These are phyloP conservation scores for Fusarium dimerum DNA, from an alignment of 2,329 filamentous ascomycete genomes.

Conservation along the genomic window DNA sequence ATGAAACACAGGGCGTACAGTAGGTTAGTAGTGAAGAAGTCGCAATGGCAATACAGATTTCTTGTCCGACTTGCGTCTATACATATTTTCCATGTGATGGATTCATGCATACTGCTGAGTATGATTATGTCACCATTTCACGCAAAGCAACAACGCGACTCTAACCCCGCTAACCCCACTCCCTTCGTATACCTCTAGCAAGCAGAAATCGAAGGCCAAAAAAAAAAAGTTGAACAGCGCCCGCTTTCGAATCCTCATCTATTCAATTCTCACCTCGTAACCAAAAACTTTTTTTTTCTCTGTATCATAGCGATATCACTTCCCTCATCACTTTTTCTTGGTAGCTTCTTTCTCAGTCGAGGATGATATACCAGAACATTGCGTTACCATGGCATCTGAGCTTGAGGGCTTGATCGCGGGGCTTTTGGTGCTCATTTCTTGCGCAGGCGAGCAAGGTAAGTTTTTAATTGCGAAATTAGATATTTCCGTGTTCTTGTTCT, in stretches of 20 bases:
- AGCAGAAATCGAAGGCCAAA: neutral
- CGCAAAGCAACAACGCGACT: neutral
- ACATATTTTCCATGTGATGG: too few species aligned
- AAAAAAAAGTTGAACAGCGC: slow-evolving; percentile 12
- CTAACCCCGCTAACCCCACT: slow-evolving; percentile 16
- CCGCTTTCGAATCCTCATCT: neutral
- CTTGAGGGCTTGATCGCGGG: slow-evolving; percentile 41
- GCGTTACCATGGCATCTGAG: slow-evolving; percentile 37
- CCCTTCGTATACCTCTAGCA: slow-evolving; percentile 16
- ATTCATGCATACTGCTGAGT: neutral
- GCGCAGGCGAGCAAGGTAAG: slow-evolving; percentile 41
- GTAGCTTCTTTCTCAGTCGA: slow-evolving; percentile 15
- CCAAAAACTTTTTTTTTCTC: neutral
- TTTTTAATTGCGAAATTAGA: slow-evolving; percentile 7
- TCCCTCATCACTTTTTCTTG: slow-evolving; percentile 22
- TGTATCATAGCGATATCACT: slow-evolving; percentile 5
- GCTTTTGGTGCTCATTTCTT: slow-evolving; percentile 39
- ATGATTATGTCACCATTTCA: slow-evolving; percentile 15
- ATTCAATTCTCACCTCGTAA: neutral
- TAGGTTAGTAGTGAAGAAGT: too few species aligned
- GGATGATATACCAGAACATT: slow-evolving; percentile 27
- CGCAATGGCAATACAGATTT: too few species aligned
- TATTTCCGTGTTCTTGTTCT: neutral
- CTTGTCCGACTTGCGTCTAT: too few species aligned
- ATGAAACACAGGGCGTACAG: too few species aligned